phyloP scores from a whole-genome alignment of 2,329 filamentous ascomycete species.

The Elsinoe necatrix region DNA sequence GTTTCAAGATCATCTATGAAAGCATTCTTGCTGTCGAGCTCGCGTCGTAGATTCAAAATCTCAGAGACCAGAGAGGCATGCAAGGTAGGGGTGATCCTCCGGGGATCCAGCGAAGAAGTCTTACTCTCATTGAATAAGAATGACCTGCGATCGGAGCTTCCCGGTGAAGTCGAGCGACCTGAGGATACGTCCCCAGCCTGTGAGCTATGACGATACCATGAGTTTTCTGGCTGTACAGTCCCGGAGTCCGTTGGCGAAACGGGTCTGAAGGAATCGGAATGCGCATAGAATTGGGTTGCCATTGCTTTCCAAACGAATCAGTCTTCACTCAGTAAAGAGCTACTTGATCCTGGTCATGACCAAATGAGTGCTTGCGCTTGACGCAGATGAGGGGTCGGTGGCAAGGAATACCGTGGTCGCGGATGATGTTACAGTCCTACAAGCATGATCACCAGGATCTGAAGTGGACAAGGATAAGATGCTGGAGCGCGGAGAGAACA shows the following conservation, averaged over 20 bases:
- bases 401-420: not conserved
- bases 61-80: conserved; percentile 93
- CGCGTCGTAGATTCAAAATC: conserved; percentile 75
- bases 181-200: conserved; percentile 12
- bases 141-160: conserved; percentile 1
- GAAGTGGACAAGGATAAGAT: not conserved
- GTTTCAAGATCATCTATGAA: conserved; percentile 79
- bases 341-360: not conserved
- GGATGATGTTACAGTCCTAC: not conserved
- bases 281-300: conserved; percentile 12
- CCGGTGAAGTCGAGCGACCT: conserved; percentile 9
- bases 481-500: not conserved
- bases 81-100: conserved; percentile 87
- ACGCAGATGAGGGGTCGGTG: not conserved
- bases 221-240: conserved; percentile 5
- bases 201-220: conserved; percentile 14
- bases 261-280: conserved; percentile 2
- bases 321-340: conserved; percentile 9
- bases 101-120: conserved; percentile 71
- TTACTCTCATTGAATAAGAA: conserved; percentile 49
- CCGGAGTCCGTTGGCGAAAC: conserved; percentile 12
- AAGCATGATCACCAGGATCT: not conserved
- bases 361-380: not conserved
- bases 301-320: not conserved
- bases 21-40: conserved; percentile 81